Percentiles rank a stretch among this genome's conserved stretches.
These are phyloP conservation scores for Boletus rubroflammeus DNA, from an alignment of 768 basidiomycete genomes.

Conservation along the genomic window DNA sequence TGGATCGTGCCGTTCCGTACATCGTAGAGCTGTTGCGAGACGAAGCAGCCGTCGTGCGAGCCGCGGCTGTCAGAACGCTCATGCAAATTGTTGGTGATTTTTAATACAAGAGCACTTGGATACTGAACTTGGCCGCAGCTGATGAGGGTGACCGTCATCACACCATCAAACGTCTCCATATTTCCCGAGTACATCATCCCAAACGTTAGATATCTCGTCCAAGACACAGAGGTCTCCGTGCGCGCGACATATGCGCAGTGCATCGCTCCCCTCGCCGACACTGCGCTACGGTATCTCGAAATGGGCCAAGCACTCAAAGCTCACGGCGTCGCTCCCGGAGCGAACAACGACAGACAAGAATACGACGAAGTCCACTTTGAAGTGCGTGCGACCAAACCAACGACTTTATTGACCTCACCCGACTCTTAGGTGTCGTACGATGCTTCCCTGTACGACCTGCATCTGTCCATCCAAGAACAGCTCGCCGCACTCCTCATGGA, in stretches of 20 bases:
- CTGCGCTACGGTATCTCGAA: constrained; percentile 83
- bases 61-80: constrained; percentile 70
- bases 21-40: constrained; percentile 86
- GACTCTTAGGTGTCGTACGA: constrained; percentile 81
- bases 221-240: constrained; percentile 82
- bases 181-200: constrained; percentile 96
- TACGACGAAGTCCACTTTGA: constrained; percentile 80
- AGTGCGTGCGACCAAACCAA: constrained; percentile 37
- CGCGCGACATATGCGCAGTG: constrained; percentile 82
- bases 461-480: constrained; percentile 81
- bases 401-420: background rate
- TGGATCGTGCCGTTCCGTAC: constrained; percentile 92
- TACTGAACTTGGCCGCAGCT: constrained; percentile 39
- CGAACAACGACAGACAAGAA: constrained; percentile 52
- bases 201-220: constrained; percentile 76
- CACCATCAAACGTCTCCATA: constrained; percentile 60
- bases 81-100: constrained; percentile 70
- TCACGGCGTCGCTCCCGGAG: constrained; percentile 55
- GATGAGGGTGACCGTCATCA: constrained; percentile 68
- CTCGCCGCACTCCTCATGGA: constrained; percentile 85
- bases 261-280: constrained; percentile 80
- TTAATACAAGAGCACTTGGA: background rate
- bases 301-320: constrained; percentile 90
- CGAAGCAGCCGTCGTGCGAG: constrained; percentile 79
- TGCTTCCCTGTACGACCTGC: constrained; percentile 79